These are phyloP conservation scores for Cucumis hystrix DNA, from an alignment of 306 rosid species.

Conservation along the genomic window DNA sequence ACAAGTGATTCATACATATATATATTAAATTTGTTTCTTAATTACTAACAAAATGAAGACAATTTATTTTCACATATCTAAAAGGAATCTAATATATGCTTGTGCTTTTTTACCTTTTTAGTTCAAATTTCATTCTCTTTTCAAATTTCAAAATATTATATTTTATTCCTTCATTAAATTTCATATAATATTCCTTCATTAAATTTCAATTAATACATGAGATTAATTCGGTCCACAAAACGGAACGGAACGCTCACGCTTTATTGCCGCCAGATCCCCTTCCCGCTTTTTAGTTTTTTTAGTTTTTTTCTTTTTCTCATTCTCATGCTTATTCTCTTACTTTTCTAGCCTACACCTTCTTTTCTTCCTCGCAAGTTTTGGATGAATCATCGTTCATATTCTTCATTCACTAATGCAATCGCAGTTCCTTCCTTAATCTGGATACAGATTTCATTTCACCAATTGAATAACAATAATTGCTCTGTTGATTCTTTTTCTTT, in stretches of 20 bases:
- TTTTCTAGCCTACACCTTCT: background rate
- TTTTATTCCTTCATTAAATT: no score
- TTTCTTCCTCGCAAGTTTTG: background rate
- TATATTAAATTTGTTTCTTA: no score
- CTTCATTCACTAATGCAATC: background rate
- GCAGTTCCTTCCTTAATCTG: background rate
- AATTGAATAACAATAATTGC: background rate
- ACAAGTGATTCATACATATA: no score
- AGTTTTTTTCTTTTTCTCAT: background rate
- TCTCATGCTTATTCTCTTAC: background rate
- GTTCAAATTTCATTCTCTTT: no score
- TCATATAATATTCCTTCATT: no score
- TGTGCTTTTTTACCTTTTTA: no score
- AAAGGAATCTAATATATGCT: no score
- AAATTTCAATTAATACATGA: no score
- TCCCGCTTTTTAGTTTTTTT: background rate
- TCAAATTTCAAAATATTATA: no score
- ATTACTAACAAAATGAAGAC: no score
- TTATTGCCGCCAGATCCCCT: background rate
- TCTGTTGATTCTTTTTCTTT: no score
- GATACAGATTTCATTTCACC: background rate
- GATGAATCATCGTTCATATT: background rate
- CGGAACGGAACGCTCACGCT: background rate
- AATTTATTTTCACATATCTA: no score
- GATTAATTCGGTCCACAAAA: background rate